phyloP scores from a whole-genome alignment of 1,284 basidiomycete species.

The Apiotrichum gamsii region DNA sequence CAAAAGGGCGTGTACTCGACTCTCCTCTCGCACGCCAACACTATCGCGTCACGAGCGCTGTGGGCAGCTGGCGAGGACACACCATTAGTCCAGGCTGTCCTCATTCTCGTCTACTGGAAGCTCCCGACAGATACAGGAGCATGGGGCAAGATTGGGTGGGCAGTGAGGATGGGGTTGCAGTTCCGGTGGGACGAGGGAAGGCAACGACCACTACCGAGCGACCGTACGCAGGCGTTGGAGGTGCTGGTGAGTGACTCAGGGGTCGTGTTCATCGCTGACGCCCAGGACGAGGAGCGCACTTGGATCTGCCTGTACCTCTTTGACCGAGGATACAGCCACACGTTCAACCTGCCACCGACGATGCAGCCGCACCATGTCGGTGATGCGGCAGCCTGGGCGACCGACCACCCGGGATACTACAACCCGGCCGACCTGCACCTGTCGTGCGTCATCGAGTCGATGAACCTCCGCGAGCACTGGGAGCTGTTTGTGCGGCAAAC shows the following conservation, averaged over 20 bases:
- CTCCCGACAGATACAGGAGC: slow-evolving; percentile 14
- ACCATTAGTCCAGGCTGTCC: slow-evolving; percentile 10
- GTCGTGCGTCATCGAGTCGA: slow-evolving; percentile 4
- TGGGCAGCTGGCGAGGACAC: neutral
- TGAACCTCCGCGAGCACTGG: neutral
- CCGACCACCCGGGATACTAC: slow-evolving; percentile 3
- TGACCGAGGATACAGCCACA: neutral
- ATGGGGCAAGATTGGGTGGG: slow-evolving; percentile 22
- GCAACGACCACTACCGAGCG: neutral
- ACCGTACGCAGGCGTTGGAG: neutral
- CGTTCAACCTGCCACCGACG: neutral
- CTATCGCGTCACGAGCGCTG: slow-evolving; percentile 5
- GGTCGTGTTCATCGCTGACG: neutral
- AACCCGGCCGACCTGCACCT: slow-evolving; percentile 7
- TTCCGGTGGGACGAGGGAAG: slow-evolving; percentile 5
- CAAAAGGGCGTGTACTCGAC: neutral
- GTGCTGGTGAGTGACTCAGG: neutral
- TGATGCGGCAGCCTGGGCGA: slow-evolving; percentile 5
- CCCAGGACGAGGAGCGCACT: slow-evolving; percentile 1
- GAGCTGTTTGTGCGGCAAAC: neutral
- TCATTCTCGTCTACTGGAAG: slow-evolving; percentile 18
- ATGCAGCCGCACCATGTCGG: slow-evolving; percentile 3
- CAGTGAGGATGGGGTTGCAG: slow-evolving; percentile 14
- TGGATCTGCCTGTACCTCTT: neutral
- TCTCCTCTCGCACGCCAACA: slow-evolving; percentile 8